A percentile compares a stretch with the other conserved stretches of the same genome.
Evolutionary conservation across 371 early-diverging fungal species (phyloP).

Genomic region (Saksenaea vasiformis): DNA sequence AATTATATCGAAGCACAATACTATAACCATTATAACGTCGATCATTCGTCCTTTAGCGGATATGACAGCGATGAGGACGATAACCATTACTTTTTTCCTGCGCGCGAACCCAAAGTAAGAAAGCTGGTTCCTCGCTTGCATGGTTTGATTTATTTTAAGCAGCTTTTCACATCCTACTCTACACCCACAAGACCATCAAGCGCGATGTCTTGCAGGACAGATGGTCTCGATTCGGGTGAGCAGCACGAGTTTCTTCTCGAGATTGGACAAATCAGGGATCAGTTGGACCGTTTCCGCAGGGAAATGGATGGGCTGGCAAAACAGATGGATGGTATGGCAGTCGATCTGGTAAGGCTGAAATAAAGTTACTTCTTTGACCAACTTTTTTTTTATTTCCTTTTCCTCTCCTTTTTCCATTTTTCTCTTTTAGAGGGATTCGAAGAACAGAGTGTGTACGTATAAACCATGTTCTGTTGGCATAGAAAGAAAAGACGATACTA

Average conservation of each 20-base stretch:
- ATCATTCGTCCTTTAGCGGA: not conserved
- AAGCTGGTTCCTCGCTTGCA: not conserved
- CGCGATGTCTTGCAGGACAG: not conserved
- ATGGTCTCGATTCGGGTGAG: constrained; percentile 6
- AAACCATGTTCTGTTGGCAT: not conserved
- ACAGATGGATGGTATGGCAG: constrained; percentile 42
- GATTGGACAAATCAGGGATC: constrained; percentile 51
- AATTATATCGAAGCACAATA: constrained; percentile 3
- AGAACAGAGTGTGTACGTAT: constrained; percentile 11
- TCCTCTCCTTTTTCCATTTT: not conserved
- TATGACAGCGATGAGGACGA: constrained; percentile 2
- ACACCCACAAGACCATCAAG: constrained; percentile 6
- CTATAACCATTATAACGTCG: not conserved
- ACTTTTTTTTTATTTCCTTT: not conserved
- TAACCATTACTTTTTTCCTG: not conserved
- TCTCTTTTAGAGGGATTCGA: constrained; percentile 7
- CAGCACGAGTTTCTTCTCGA: constrained; percentile 34
- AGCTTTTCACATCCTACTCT: constrained; percentile 4
- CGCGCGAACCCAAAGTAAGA: not conserved
- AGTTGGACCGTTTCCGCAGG: constrained; percentile 52
- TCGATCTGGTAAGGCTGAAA: constrained; percentile 12
- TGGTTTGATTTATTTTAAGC: constrained; percentile 13
- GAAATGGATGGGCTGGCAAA: constrained; percentile 58
- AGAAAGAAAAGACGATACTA: not conserved
- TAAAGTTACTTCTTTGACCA: not conserved